Evolutionary conservation across 1,284 basidiomycete species (phyloP), one percentile per base, ranked within the genome.

Genomic region (Stereum hirsutum): DNA sequence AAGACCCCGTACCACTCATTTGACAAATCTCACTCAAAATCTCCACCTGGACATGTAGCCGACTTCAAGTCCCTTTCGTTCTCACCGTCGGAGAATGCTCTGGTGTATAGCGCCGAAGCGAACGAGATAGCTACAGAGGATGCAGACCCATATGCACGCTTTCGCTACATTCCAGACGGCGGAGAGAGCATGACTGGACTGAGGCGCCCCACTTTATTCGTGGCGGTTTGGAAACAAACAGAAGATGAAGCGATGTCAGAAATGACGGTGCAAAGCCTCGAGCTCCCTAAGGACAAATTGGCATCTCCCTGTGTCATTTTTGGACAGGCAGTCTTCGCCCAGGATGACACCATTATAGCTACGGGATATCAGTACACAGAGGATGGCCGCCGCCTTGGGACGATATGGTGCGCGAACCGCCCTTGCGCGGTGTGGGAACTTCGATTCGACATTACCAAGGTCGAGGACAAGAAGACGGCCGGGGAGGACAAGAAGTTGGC

Each of bases 381-480:
- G 2, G 81, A 84, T 40, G 74, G 72, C 6, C 69, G 74, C 39
- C 52, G 76, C 20, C 63, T 86, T 6, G 85, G 84, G 0, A 56
- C 81, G 45, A 74, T 72, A 44, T 67, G 64, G 15, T 88, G 85
- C 57, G 69, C 65, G 48, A 88, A 87, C 52, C 68, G 82, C 1
- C 74, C 76, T 0, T 59, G 69, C 2, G 66, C 68, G 0, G 72
- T 88, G 21, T 83, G 76, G 73, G 61, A 69, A 38, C 49, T 84
- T 19, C 47, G 26, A 24, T 19, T 50, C 11, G 34, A 39, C n/a
- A n/a, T n/a, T n/a, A n/a, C n/a, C n/a, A n/a, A n/a, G n/a, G n/a
- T n/a, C n/a, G n/a, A n/a, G n/a, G n/a, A n/a, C n/a, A n/a, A n/a
- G n/a, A n/a, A n/a, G n/a, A n/a, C n/a, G n/a, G n/a, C n/a, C 27